Evolutionary conservation across 805 yeast species (phyloP), one percentile per base, ranked within the genome.

Genomic region (Citeromyces nyonsensis): DNA sequence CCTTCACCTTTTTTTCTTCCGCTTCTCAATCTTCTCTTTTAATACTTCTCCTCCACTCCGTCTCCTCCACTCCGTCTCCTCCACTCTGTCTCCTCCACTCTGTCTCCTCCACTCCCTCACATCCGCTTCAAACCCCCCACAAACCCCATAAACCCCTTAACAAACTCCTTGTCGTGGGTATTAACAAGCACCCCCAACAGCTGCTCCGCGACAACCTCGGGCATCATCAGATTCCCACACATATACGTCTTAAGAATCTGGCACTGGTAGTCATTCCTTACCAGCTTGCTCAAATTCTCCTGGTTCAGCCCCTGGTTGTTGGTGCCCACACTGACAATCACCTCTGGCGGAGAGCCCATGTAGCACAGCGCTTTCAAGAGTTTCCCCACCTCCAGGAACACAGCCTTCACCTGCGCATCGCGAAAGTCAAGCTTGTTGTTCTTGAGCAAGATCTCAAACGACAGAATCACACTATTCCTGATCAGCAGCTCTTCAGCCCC

Each of bases 391-490:
- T 88, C 98, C 28, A 51, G 38, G 40, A 73, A 69, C 2, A 84
- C 75, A 26, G 81, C 63, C 44, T 88, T 66, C 41, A 68, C 70
- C 48, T 82, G 86, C 4, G 94, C 94, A 50, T 85, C 95, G 40
- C 72, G 70, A 31, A 74, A 57, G 45, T 77, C 70, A 43, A 77
- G 74, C 25, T 63, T 66, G 24, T 66, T 66, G 25, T 74, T 67
- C 42, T 78, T 74, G 49, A 82, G 75, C n/a, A 94, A 83, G 31
- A 84, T 58, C 49, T 83, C 86, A 57, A 84, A 80, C 25, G 76
- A 63, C 34, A 82, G 56, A 32, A 76, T 66, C 3, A 85, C 66
- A 18, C 73, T 61, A 40, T 74, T 76, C 32, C 74, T 71, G 52
- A 82, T 69, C 36, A 86, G 63, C 44, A 71, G 69, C 28, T 69